These are phyloP conservation scores for Colletotrichum musicola DNA, from an alignment of 2,329 filamentous ascomycete genomes.

Conservation along the genomic window DNA sequence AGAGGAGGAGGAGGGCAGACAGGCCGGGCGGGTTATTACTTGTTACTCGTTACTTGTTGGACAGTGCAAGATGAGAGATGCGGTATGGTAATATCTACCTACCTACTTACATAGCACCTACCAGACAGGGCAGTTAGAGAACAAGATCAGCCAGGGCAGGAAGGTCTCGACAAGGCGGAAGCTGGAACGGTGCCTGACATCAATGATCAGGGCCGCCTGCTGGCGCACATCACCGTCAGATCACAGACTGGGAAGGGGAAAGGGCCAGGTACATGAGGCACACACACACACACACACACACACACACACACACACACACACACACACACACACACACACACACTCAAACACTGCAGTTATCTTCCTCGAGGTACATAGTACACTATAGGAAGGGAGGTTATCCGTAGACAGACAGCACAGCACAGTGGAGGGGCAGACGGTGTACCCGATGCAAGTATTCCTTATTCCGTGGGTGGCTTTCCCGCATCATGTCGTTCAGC, in stretches of 20 bases:
- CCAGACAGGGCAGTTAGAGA: constrained; percentile 6
- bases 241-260: constrained; percentile 27
- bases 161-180: not conserved
- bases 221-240: constrained; percentile 24
- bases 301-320: constrained; percentile 27
- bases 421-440: constrained; percentile 32
- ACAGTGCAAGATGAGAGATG: constrained; percentile 20
- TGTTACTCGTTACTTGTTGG: not conserved
- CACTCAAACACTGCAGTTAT: constrained; percentile 7
- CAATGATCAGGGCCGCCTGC: constrained; percentile 24
- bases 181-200: constrained; percentile 31
- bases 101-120: too few relatives aligned
- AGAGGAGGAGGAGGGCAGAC: constrained; percentile 1
- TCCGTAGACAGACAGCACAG: not conserved
- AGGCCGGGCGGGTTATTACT: too few relatives aligned
- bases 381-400: too few relatives aligned
- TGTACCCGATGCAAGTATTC: constrained; percentile 20
- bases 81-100: too few relatives aligned
- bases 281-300: constrained; percentile 12
- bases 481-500: not conserved
- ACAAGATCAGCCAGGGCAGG: constrained; percentile 3
- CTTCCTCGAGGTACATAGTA: too few relatives aligned
- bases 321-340: constrained; percentile 28
- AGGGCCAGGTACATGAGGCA: constrained; percentile 30
- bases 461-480: not conserved